Percentiles rank a stretch among this genome's conserved stretches.
phyloP scores from a whole-genome alignment of 1,284 basidiomycete species.

The Pholiota adiposa region DNA sequence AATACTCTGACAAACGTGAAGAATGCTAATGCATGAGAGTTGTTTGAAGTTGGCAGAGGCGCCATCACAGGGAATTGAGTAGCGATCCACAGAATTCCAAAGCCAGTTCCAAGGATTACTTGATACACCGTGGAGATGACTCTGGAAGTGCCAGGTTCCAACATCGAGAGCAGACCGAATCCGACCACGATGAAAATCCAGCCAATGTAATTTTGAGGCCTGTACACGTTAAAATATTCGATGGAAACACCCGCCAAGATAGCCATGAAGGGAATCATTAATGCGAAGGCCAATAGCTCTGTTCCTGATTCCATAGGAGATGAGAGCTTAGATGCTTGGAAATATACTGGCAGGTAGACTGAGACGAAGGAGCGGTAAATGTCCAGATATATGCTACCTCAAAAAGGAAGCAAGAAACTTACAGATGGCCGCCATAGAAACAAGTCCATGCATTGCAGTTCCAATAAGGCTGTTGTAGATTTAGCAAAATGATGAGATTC shows the following conservation, averaged over 20 bases:
- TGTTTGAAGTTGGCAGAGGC: constrained; percentile 9
- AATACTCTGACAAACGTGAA: constrained; percentile 22
- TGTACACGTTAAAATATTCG: background rate
- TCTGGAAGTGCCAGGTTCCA: constrained; percentile 2
- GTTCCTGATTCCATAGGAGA: constrained; percentile 42
- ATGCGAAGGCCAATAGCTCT: background rate
- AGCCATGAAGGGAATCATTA: background rate
- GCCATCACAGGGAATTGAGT: constrained; percentile 26
- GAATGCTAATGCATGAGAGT: constrained; percentile 28
- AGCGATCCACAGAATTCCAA: constrained; percentile 9
- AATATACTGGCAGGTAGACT: constrained; percentile 24
- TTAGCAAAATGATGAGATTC: background rate
- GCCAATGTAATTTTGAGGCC: constrained; percentile 1
- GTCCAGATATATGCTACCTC: too few relatives aligned
- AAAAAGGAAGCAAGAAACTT: background rate
- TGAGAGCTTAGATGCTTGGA: constrained; percentile 45
- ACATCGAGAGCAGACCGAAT: background rate
- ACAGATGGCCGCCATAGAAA: constrained; percentile 8
- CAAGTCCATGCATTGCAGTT: background rate
- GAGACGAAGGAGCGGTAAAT: background rate
- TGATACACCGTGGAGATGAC: background rate
- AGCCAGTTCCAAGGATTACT: background rate
- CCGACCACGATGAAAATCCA: background rate
- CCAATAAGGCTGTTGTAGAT: background rate
- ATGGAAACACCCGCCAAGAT: background rate